Conservation (phyloP, 2,329 filamentous ascomycete genomes). For the Immersiporthe knoxdaviesiana region DNA sequence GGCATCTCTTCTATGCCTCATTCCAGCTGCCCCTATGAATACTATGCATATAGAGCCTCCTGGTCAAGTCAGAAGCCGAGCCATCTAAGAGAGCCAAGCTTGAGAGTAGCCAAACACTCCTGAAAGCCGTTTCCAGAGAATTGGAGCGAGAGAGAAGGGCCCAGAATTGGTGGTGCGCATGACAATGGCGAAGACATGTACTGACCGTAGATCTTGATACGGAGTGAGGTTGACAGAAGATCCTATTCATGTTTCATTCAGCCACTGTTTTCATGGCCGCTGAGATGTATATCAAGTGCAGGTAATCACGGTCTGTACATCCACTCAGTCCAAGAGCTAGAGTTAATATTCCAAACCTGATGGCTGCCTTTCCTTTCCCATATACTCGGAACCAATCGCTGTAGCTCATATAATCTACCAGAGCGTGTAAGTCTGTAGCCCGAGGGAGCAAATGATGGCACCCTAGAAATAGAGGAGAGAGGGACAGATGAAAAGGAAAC, state of each 20-base stretch:
- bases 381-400: neutral
- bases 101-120: neutral
- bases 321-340: neutral
- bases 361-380: neutral
- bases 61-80: neutral
- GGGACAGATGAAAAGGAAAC: neutral
- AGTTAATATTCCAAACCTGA: too few relatives aligned
- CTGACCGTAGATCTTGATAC: too few relatives aligned
- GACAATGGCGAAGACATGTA: too few relatives aligned
- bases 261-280: neutral
- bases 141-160: too few relatives aligned
- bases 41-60: neutral
- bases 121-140: neutral
- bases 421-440: neutral
- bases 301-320: neutral
- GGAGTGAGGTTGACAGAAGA: neutral
- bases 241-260: neutral
- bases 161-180: too few relatives aligned
- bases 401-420: neutral
- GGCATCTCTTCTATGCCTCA: neutral
- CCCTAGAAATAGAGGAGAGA: neutral
- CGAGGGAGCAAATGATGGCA: neutral
- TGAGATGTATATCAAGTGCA: neutral
- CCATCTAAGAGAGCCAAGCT: neutral
- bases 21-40: neutral